Conservation (phyloP, 169 alveolate species). For the Eimeria zaria region DNA sequence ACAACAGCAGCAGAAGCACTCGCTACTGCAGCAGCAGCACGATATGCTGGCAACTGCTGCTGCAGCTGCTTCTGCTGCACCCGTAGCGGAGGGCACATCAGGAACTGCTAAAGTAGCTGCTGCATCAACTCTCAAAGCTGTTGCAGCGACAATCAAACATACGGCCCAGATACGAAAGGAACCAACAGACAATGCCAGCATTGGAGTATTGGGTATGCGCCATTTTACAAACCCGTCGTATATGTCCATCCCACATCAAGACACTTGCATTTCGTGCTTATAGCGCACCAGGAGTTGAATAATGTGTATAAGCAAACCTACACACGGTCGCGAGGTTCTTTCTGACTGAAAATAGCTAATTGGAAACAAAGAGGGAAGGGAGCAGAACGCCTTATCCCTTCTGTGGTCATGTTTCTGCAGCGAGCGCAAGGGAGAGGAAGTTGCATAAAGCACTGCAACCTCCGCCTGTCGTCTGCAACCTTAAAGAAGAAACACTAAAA, state of each 20-base stretch:
- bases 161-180: slow-evolving; percentile 4
- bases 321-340: not conserved
- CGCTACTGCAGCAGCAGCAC: slow-evolving; percentile 56
- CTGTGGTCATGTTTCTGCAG: not conserved
- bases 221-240: not conserved
- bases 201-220: not conserved
- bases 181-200: not conserved
- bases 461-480: slow-evolving; percentile 47
- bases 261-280: not conserved
- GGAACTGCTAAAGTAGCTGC: not conserved
- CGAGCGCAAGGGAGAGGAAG: not conserved
- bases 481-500: not conserved
- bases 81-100: not conserved
- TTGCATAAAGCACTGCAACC: not conserved
- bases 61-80: slow-evolving; percentile 65
- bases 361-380: not conserved
- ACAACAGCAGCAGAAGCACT: slow-evolving; percentile 69
- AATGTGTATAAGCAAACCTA: not conserved
- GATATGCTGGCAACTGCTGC: slow-evolving; percentile 52
- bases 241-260: not conserved
- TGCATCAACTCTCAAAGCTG: slow-evolving; percentile 21
- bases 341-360: not conserved
- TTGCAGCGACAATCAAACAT: not conserved
- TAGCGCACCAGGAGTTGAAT: not conserved
- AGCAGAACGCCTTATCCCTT: not conserved